Conservation (phyloP, 495 filamentous ascomycete genomes). For the Neurospora terricola region DNA sequence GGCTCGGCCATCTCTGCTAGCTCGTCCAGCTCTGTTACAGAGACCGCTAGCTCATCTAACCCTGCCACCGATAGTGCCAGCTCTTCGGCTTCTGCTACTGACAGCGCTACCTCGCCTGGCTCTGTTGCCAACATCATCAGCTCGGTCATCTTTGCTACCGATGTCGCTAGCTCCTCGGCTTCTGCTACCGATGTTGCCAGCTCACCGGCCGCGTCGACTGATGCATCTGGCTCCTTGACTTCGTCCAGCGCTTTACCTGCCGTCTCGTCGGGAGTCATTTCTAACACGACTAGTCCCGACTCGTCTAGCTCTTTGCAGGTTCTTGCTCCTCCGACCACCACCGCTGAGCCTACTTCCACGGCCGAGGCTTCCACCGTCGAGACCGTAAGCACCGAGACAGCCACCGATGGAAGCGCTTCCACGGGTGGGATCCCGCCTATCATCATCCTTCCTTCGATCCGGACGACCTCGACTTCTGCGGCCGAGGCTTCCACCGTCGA, state of each 20-base stretch:
- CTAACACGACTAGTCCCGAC: neutral
- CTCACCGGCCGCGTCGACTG: neutral
- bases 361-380: neutral
- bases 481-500: neutral
- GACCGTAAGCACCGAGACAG: neutral
- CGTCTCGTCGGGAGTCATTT: neutral
- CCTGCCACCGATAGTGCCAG: neutral
- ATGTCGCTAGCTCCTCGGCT: neutral
- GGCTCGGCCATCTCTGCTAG: neutral
- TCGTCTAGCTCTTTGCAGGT: neutral
- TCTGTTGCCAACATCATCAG: neutral
- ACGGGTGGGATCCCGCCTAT: neutral
- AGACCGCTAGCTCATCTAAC: neutral
- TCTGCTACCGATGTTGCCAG: neutral
- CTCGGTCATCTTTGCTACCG: neutral
- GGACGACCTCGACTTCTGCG: neutral
- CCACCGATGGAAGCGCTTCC: neutral
- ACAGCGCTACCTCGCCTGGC: neutral
- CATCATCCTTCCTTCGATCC: slow-evolving; percentile 3
- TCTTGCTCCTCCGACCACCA: neutral
- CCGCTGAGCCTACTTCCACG: neutral
- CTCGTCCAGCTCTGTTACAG: neutral
- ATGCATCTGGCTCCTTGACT: neutral
- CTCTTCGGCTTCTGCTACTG: neutral
- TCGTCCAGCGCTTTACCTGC: neutral